Evolutionary conservation across 2,329 filamentous ascomycete species (phyloP).

Genomic region (Chaetothyriales sp.): DNA sequence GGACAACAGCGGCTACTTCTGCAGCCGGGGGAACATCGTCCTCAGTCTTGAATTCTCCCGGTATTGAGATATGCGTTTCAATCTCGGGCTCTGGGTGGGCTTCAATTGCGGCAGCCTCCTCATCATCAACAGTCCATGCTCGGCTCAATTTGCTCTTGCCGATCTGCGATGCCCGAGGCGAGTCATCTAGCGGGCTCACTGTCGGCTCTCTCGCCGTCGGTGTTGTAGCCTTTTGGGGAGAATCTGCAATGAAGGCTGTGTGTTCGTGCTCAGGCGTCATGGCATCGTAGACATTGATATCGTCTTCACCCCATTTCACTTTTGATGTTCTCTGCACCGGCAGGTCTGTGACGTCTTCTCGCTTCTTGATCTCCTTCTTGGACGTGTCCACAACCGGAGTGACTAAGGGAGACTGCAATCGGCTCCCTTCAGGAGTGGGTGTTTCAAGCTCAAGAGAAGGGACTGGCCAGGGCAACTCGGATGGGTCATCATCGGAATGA

Average conservation of each 20-base stretch:
- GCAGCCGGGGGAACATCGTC: neutral
- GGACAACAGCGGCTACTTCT: neutral
- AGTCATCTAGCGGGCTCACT: conserved; percentile 1
- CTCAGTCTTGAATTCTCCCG: neutral
- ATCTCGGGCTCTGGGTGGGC: neutral
- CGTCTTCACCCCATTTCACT: conserved; percentile 51
- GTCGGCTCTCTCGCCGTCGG: conserved; percentile 18
- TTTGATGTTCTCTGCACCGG: conserved; percentile 36
- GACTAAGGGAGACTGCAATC: conserved; percentile 16
- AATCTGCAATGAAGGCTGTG: conserved; percentile 21
- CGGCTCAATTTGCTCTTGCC: conserved; percentile 3
- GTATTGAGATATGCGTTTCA: neutral
- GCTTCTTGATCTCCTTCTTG: neutral
- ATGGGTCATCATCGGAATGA: conserved; percentile 13
- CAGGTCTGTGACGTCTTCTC: conserved; percentile 29
- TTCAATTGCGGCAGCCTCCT: conserved; percentile 8
- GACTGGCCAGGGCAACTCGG: conserved; percentile 28
- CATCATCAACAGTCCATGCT: conserved; percentile 10
- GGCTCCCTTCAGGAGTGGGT: conserved; percentile 35
- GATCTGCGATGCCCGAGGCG: neutral
- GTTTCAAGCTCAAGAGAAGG: conserved; percentile 42
- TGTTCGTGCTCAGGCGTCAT: conserved; percentile 39
- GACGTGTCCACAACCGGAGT: neutral
- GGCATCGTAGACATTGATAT: conserved; percentile 48
- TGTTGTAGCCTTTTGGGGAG: conserved; percentile 38